Conservation (phyloP, 2,329 filamentous ascomycete species). For the Neonectria faginata region DNA sequence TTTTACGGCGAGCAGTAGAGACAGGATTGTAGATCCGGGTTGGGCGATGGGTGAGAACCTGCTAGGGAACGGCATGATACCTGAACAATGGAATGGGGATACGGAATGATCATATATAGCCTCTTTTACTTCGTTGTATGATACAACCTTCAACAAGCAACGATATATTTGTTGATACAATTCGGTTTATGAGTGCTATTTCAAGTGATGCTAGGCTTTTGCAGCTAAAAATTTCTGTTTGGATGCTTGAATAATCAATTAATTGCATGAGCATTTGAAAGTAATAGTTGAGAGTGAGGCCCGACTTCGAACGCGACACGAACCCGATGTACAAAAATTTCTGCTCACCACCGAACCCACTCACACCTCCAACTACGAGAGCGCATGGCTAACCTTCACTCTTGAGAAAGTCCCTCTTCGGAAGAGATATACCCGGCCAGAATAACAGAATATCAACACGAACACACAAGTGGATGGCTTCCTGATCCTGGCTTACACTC, state of each 20-base stretch:
- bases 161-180: neutral
- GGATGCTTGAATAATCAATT: neutral
- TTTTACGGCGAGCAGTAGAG: constrained; percentile 21
- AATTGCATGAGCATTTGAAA: neutral
- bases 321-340: constrained; percentile 35
- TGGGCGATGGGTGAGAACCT: constrained; percentile 33
- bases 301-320: constrained; percentile 2
- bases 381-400: constrained; percentile 3
- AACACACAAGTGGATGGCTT: constrained; percentile 7
- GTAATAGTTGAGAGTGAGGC: constrained; percentile 28
- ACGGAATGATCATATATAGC: constrained; percentile 28
- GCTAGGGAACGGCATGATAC: constrained; percentile 41
- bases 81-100: constrained; percentile 26
- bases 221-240: neutral
- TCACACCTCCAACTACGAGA: constrained; percentile 33
- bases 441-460: neutral
- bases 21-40: constrained; percentile 26
- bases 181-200: neutral
- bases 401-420: neutral
- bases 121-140: constrained; percentile 15
- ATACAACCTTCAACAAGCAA: constrained; percentile 26
- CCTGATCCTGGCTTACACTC: neutral
- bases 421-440: neutral
- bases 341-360: constrained; percentile 42
- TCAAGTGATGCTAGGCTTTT: neutral